These are phyloP conservation scores for Lasiodiplodia hormozganensis DNA, from an alignment of 2,329 filamentous ascomycete genomes.

Conservation along the genomic window DNA sequence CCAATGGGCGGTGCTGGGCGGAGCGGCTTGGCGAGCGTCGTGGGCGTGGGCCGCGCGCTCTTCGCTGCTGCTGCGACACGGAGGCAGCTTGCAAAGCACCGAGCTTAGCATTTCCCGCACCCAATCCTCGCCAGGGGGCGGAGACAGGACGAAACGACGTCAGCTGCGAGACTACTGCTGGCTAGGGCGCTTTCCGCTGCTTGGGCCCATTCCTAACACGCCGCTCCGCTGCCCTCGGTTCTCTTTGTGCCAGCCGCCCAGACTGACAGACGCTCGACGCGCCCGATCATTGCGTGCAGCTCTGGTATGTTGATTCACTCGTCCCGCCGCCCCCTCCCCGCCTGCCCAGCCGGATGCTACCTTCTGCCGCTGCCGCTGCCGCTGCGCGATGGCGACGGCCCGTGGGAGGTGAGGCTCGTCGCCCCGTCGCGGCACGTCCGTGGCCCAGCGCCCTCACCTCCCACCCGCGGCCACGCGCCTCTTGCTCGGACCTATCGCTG, in stretches of 20 bases:
- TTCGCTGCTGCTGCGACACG: conserved; percentile 26
- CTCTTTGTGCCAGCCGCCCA: conserved; percentile 40
- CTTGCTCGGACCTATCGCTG: conserved; percentile 39
- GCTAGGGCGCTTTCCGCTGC: conserved; percentile 34
- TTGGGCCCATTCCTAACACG: conserved; percentile 38
- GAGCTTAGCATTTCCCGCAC: conserved; percentile 27
- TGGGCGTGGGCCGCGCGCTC: conserved; percentile 25
- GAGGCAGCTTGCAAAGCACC: conserved; percentile 25
- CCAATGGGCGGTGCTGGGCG: conserved; percentile 18
- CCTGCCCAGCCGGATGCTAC: conserved; percentile 1
- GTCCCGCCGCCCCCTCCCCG: conserved; percentile 23
- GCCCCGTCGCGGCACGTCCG: conserved; percentile 23
- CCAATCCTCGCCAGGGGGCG: conserved; percentile 35
- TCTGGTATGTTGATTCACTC: conserved; percentile 43
- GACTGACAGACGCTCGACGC: conserved; percentile 46
- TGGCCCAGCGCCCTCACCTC: conserved; percentile 25
- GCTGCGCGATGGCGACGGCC: conserved; percentile 22
- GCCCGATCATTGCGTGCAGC: conserved; percentile 35
- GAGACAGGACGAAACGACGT: conserved; percentile 33
- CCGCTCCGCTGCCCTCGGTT: conserved; percentile 33
- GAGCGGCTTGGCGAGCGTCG: conserved; percentile 24
- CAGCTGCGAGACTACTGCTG: conserved; percentile 41
- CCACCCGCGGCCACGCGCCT: conserved; percentile 35
- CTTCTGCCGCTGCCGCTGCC: not conserved
- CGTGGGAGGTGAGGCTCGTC: conserved; percentile 10